A percentile compares a stretch with the other conserved stretches of the same genome.
Evolutionary conservation across 805 yeast species (phyloP).

Genomic region (Ascoidea rubescens): DNA sequence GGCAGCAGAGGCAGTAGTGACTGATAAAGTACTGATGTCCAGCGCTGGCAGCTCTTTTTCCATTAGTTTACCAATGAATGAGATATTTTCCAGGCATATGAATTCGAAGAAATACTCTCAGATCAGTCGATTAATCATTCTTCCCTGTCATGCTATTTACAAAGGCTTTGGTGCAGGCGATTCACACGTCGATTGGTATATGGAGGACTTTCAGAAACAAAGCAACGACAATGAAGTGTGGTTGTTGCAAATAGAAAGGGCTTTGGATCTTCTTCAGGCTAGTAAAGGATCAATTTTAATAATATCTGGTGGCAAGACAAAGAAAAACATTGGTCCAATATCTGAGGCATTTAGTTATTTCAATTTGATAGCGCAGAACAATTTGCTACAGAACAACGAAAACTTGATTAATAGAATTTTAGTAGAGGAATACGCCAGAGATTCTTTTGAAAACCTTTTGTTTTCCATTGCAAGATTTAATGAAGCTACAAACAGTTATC

Average conservation of each 20-base stretch:
- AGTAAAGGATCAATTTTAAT: slow-evolving; percentile 23
- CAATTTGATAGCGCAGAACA: slow-evolving; percentile 8
- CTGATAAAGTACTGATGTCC: too few relatives aligned
- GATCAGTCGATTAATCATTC: slow-evolving; percentile 1
- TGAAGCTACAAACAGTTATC: slow-evolving; percentile 32
- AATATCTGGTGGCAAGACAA: slow-evolving; percentile 62
- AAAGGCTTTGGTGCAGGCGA: slow-evolving; percentile 25
- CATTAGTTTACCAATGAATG: neutral
- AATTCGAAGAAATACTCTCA: neutral
- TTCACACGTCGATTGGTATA: slow-evolving; percentile 40
- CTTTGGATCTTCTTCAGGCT: slow-evolving; percentile 24
- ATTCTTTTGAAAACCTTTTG: slow-evolving; percentile 65
- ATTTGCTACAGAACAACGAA: neutral
- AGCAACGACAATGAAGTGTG: slow-evolving; percentile 59
- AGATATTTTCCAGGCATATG: neutral
- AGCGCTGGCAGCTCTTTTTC: too few relatives aligned
- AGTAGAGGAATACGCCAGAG: slow-evolving; percentile 64
- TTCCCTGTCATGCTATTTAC: slow-evolving; percentile 11
- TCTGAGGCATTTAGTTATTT: slow-evolving; percentile 52
- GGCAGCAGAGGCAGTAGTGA: too few relatives aligned
- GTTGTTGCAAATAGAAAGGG: slow-evolving; percentile 40
- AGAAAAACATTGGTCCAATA: slow-evolving; percentile 32
- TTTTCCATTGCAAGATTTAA: slow-evolving; percentile 43
- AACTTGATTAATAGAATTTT: slow-evolving; percentile 18
- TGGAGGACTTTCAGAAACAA: slow-evolving; percentile 55